Percentiles rank a stretch among this genome's conserved stretches.
Evolutionary conservation across 2,329 filamentous ascomycete species (phyloP).

Genomic region (Exophiala xenobiotica): DNA sequence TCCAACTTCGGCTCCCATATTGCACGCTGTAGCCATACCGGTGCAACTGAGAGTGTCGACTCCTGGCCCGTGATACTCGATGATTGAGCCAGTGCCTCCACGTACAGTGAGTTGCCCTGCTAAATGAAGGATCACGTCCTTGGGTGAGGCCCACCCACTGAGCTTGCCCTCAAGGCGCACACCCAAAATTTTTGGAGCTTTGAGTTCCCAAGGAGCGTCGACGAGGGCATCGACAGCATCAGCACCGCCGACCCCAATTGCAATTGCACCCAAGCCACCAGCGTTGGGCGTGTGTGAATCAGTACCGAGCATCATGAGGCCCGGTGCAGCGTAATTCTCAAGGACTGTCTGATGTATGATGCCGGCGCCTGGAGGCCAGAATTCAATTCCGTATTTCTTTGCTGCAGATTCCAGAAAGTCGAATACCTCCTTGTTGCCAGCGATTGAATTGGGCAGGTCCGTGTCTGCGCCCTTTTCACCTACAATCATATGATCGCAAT

Average conservation of each 20-base stretch:
- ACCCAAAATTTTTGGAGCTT: constrained; percentile 86
- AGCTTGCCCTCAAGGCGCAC: constrained; percentile 81
- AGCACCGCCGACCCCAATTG: constrained; percentile 94
- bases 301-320: constrained; percentile 97
- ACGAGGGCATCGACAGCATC: constrained; percentile 97
- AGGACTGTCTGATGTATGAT: constrained; percentile 98
- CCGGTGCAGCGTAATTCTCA: constrained; percentile 96
- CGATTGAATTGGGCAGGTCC: constrained; percentile 80
- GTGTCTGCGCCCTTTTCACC: constrained; percentile 84
- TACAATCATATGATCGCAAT: constrained; percentile 99
- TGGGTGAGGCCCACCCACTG: constrained; percentile 87
- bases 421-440: constrained; percentile 94
- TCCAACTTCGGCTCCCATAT: constrained; percentile 84
- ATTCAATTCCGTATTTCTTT: constrained; percentile 90
- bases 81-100: constrained; percentile 89
- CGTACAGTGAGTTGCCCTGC: constrained; percentile 88
- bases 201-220: constrained; percentile 95
- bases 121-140: constrained; percentile 89
- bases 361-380: constrained; percentile 89
- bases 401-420: constrained; percentile 93
- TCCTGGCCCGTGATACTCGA: constrained; percentile 90
- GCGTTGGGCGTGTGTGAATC: constrained; percentile 97
- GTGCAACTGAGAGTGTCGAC: constrained; percentile 87
- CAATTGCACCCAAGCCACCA: constrained; percentile 88
- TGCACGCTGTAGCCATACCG: constrained; percentile 87